Evolutionary conservation across 495 filamentous ascomycete species (phyloP), one percentile per base, ranked within the genome.

Genomic region (Chaetomium fimeti): DNA sequence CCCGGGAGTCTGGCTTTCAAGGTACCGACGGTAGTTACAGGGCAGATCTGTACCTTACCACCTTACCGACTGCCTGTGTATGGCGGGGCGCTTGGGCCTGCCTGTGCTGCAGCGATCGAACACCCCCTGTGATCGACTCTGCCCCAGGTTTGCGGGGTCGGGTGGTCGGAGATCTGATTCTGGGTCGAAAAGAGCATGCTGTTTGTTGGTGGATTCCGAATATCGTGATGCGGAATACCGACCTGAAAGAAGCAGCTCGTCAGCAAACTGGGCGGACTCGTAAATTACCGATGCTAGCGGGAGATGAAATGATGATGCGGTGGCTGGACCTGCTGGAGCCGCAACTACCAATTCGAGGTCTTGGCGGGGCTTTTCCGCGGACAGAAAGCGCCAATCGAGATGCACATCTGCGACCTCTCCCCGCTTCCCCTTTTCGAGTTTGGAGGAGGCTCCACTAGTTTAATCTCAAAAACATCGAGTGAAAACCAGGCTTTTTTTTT

Each of bases 241-340:
- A 36, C 32, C 32, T 36, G 32, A 36, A 36, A 36, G 32, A 36
- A 36, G 32, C 32, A 36, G 32, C 32, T 36, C 32, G 32, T 36
- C 32, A 36, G 12, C 32, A 36, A 36, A 36, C 12, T 9, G 47
- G 47, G 20, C 25, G 47, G 47, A 4, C 16, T 22, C 9, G 47
- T 49, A 49, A 49, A 36, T 36, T 36, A 36, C 32, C 32, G 32
- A 36, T 36, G 9, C 5, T 1, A 49, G n/a, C 3, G 9, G n/a
- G n/a, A 49, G 22, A 49, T 24, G 9, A 49, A 18, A 47, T 25
- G 42, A 38, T 51, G 57, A 59, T 59, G 57, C 45, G 27, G 57
- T 60, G 58, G 45, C 45, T 51, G 45, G 1, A 2, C 7, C 20
- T 13, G 55, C 20, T 51, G 45, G 18, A 8, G 25, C 29, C 22